Base-by-base conservation (phyloP, 2,329 filamentous ascomycete genomes). In the Fusarium sororula region DNA sequence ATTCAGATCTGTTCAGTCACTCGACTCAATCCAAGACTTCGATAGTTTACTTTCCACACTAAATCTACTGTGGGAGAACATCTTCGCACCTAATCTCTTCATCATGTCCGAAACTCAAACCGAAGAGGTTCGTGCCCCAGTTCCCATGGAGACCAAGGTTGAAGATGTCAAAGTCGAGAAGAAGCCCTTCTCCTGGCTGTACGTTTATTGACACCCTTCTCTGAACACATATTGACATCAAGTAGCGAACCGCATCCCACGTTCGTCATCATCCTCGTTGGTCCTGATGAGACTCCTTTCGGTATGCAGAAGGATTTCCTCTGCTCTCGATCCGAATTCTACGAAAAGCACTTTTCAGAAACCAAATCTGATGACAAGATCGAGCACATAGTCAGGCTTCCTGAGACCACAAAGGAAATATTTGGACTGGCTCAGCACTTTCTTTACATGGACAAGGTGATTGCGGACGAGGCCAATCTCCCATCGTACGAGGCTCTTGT, bases 241-340 rank as follows among this genome's bases (percentile, higher is more conserved):
- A 7, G 28, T 67, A 89, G 88, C 4, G 81, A 89, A 53, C 86
- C 88, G 3, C 89, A 90, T 73, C 85, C 88, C 1, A 83, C 85
- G 14, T 90, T 90, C 71, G 87, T 88, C 48, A 86, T 90, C 24
- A 79, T 89, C 51, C 79, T 90, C 3, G 85, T 90, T 35, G 89
- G 89, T 1, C 80, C 83, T 6, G 83, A 88, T 0, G 85, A 89
- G 75, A 79, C 79, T 20, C 88, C 88, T 1, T 91, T 90, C 73
- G 88, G 86, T 17, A 85, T 91, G 18, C 89, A 90, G 68, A 89
- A 88, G 68, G 87, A 90, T 77, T 89, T 90, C 63, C 81, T 91
- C 30, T 88, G 87, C 69, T 82, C 85, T 37, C 86, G 86, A 70
- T 90, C 87, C 14, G 75, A 81, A 5, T 85, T 84, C 75, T 90